These are phyloP conservation scores for Solanum tarapatanum DNA, from an alignment of 257 asterid genomes.

Conservation along the genomic window DNA sequence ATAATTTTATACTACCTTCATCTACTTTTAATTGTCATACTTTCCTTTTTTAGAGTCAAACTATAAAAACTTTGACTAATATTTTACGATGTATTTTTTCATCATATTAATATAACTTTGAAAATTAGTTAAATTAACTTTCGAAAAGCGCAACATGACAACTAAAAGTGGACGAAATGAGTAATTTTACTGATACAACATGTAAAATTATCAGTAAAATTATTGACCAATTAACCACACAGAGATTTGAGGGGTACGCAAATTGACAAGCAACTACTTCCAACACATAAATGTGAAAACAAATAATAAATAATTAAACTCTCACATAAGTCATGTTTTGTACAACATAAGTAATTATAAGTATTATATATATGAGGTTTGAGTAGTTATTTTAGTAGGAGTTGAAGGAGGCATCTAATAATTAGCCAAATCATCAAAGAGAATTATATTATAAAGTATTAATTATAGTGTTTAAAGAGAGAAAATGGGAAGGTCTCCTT, in stretches of 20 bases:
- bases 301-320: not conserved
- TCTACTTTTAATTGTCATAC: not conserved
- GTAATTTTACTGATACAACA: not conserved
- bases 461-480: not conserved
- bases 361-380: not conserved
- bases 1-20: not conserved
- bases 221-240: not conserved
- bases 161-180: too few species aligned
- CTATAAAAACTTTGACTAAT: not conserved
- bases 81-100: not conserved
- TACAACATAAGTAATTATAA: not conserved
- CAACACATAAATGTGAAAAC: not conserved
- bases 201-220: not conserved
- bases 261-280: not conserved
- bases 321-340: not conserved
- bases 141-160: too few species aligned
- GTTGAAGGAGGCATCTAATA: not conserved
- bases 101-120: too few species aligned
- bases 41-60: not conserved
- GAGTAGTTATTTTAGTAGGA: not conserved
- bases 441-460: not conserved
- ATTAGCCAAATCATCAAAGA: not conserved
- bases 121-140: too few species aligned
- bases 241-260: not conserved
- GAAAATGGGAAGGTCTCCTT: constrained; percentile 32